Conservation (phyloP, 2,329 filamentous ascomycete genomes). For the Mycosphaerella arachidis region DNA sequence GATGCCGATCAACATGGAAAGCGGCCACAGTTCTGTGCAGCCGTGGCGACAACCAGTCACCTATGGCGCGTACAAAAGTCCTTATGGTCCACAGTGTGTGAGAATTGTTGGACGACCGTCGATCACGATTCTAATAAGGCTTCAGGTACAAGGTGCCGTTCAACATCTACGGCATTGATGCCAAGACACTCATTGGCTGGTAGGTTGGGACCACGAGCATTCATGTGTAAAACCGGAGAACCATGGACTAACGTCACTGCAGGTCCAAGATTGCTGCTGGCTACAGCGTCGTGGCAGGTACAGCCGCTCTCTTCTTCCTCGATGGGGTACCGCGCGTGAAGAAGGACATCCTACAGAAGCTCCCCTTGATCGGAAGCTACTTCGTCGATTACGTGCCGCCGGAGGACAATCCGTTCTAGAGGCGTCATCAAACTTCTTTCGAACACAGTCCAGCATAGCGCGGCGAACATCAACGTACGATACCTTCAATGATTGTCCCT, state of each 20-base stretch:
- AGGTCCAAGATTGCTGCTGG: conserved; percentile 39
- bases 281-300: conserved; percentile 54
- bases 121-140: not conserved
- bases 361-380: conserved; percentile 54
- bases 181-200: conserved; percentile 40
- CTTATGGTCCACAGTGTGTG: conserved; percentile 55
- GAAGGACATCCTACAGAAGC: conserved; percentile 43
- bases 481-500: conserved; percentile 28
- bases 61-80: conserved; percentile 51
- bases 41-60: conserved; percentile 31
- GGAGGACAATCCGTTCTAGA: conserved; percentile 58
- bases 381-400: conserved; percentile 54
- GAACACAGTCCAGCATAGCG: not conserved
- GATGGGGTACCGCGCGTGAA: conserved; percentile 49
- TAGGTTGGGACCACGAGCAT: conserved; percentile 17
- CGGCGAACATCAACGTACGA: not conserved
- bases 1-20: not conserved
- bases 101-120: too few relatives aligned
- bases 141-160: conserved; percentile 46
- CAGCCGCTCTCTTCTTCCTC: conserved; percentile 61
- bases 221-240: too few relatives aligned
- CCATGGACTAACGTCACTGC: too few relatives aligned
- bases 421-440: not conserved
- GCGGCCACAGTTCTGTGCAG: conserved; percentile 14
- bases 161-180: conserved; percentile 48